These are phyloP conservation scores for Corrigiola litoralis DNA, from an alignment of 179 eudicot species.

Conservation along the genomic window DNA sequence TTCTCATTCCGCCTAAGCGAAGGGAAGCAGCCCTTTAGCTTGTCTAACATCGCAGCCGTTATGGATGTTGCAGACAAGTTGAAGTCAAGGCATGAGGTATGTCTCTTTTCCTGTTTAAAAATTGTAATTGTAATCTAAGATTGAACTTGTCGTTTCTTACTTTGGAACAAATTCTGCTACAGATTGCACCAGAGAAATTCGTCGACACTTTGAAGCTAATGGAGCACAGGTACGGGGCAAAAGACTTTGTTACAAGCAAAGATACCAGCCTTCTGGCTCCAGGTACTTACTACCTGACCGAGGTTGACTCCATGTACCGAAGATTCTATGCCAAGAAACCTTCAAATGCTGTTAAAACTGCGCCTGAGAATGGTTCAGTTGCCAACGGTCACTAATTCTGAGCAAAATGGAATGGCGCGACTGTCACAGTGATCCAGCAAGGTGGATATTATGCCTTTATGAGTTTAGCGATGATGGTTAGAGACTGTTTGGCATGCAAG, in stretches of 20 bases:
- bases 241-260: slow-evolving; percentile 88
- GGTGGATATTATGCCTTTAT: slow-evolving; percentile 4
- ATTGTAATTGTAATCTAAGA: not conserved
- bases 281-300: slow-evolving; percentile 87
- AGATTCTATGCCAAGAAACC: slow-evolving; percentile 80
- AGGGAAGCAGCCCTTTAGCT: slow-evolving; percentile 73
- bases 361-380: slow-evolving; percentile 37
- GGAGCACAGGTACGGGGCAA: slow-evolving; percentile 94
- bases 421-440: not conserved
- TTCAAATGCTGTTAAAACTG: not conserved
- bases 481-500: slow-evolving; percentile 14
- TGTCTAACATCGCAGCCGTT: slow-evolving; percentile 69
- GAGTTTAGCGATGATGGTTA: slow-evolving; percentile 11
- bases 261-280: slow-evolving; percentile 76
- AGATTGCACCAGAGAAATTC: slow-evolving; percentile 86
- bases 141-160: not conserved
- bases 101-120: not conserved
- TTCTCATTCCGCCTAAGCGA: slow-evolving; percentile 69
- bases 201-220: slow-evolving; percentile 77
- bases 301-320: slow-evolving; percentile 85
- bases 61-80: slow-evolving; percentile 73
- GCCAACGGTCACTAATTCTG: slow-evolving; percentile 60
- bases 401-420: not conserved
- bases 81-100: slow-evolving; percentile 90
- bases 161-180: slow-evolving; percentile 19